phyloP scores from a whole-genome alignment of 192 early-diverging fungal genomes.

The Umbelopsis vinacea region DNA sequence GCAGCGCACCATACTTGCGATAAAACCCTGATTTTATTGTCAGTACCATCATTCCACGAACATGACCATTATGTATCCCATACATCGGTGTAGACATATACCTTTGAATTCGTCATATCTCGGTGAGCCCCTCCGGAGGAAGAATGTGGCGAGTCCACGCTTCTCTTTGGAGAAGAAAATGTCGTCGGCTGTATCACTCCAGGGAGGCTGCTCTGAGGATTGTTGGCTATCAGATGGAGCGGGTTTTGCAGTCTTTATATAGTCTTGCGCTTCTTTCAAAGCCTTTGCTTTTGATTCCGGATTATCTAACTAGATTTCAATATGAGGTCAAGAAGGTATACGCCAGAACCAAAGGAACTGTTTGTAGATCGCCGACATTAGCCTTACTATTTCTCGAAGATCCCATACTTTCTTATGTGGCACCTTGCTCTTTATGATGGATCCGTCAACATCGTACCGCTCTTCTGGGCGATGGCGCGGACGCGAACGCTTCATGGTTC shows the following conservation, averaged over 20 bases:
- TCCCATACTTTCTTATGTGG: constrained; percentile 30
- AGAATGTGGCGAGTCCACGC: constrained; percentile 34
- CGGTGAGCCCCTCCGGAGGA: constrained; percentile 33
- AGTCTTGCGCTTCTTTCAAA: constrained; percentile 32
- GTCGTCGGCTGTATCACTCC: constrained; percentile 40
- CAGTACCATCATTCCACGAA: not conserved
- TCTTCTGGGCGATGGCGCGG: not conserved
- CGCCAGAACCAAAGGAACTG: too few species aligned
- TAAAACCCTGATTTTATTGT: constrained; percentile 26
- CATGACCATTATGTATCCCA: too few species aligned
- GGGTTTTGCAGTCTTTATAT: constrained; percentile 24
- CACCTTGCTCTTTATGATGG: not conserved
- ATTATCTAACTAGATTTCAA: constrained; percentile 23
- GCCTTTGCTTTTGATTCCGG: constrained; percentile 18
- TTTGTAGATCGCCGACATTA: not conserved
- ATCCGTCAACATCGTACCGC: constrained; percentile 24
- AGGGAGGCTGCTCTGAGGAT: not conserved
- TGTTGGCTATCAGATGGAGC: not conserved
- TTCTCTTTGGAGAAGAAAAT: constrained; percentile 40
- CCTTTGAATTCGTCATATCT: constrained; percentile 46
- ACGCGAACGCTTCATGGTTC: constrained; percentile 3
- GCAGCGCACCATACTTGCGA: constrained; percentile 23
- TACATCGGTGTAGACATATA: not conserved
- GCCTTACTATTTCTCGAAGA: constrained; percentile 40
- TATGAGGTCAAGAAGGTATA: too few species aligned